Evolutionary conservation across 768 basidiomycete species (phyloP).

Genomic region (Mycena rosella): DNA sequence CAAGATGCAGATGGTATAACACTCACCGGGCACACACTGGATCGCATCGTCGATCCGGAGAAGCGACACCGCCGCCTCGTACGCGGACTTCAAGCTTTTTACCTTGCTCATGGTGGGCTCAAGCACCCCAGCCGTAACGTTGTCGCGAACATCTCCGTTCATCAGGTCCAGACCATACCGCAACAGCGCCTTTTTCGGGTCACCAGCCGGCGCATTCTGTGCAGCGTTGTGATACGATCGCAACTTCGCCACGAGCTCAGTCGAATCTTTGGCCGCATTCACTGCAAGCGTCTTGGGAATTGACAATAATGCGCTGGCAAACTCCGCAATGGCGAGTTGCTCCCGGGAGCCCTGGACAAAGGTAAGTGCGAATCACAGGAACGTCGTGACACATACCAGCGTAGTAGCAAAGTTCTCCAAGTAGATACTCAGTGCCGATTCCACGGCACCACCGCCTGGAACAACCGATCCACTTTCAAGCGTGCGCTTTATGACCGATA

Average conservation of each 20-base stretch:
- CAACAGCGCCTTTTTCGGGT: slow-evolving; percentile 90
- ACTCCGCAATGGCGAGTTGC: slow-evolving; percentile 99
- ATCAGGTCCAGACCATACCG: slow-evolving; percentile 96
- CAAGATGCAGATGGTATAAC: slow-evolving; percentile 13
- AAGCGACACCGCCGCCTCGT: slow-evolving; percentile 95
- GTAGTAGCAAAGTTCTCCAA: slow-evolving; percentile 99
- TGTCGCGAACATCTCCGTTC: slow-evolving; percentile 96
- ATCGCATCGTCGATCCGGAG: slow-evolving; percentile 98
- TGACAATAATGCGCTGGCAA: slow-evolving; percentile 90
- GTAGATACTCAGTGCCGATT: slow-evolving; percentile 96
- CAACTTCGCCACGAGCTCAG: slow-evolving; percentile 95
- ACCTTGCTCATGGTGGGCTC: slow-evolving; percentile 99
- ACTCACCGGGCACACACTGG: slow-evolving; percentile 87
- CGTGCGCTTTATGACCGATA: slow-evolving; percentile 97
- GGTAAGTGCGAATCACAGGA: slow-evolving; percentile 25
- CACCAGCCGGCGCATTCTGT: slow-evolving; percentile 90
- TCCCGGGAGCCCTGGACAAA: slow-evolving; percentile 90
- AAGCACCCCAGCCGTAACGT: slow-evolving; percentile 91
- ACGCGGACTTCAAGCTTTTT: slow-evolving; percentile 95
- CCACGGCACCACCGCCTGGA: slow-evolving; percentile 97
- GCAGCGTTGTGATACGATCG: slow-evolving; percentile 98
- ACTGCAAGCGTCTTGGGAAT: slow-evolving; percentile 98
- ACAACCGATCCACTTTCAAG: slow-evolving; percentile 96
- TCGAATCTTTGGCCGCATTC: slow-evolving; percentile 98
- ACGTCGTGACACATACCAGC: slow-evolving; percentile 67